A percentile compares a stretch with the other conserved stretches of the same genome.
Evolutionary conservation across 129 eudicot genomes (phyloP).

Genomic region (Calendula officinalis): DNA sequence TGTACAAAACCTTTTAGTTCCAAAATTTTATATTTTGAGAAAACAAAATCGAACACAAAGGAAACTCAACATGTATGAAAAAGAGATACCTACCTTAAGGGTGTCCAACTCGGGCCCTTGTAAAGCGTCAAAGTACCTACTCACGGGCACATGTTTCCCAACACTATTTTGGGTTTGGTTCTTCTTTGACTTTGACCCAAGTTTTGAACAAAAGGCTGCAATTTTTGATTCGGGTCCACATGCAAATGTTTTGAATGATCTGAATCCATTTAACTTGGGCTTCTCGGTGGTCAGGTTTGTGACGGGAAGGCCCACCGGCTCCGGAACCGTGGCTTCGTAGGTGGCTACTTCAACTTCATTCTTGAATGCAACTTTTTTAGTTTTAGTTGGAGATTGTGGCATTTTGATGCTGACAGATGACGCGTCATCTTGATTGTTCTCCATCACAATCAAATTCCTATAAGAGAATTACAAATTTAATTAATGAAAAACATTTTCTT

Average conservation of each 20-base stretch:
- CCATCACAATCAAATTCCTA: conserved; percentile 29
- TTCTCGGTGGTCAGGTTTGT: conserved; percentile 31
- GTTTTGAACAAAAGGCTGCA: conserved; percentile 1
- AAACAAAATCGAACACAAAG: no score
- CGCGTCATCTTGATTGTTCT: conserved; percentile 24
- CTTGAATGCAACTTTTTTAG: conserved; percentile 37
- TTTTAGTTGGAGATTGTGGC: conserved; percentile 54
- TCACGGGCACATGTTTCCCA: conserved; percentile 38
- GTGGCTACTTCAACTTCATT: conserved; percentile 22
- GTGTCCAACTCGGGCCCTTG: conserved; percentile 23
- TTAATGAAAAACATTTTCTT: no score
- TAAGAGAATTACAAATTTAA: background rate
- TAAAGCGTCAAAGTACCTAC: conserved; percentile 61
- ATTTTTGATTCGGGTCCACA: conserved; percentile 38
- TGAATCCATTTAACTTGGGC: conserved; percentile 41
- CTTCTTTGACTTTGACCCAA: conserved; percentile 5
- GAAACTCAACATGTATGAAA: no score
- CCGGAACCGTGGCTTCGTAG: background rate
- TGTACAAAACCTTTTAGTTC: no score
- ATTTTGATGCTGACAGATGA: conserved; percentile 55
- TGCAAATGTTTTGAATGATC: conserved; percentile 69
- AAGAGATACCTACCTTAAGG: background rate
- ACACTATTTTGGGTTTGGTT: conserved; percentile 18
- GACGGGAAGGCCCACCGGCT: no score
- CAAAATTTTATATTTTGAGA: no score